Base-by-base conservation (phyloP, 2,329 filamentous ascomycete species). In the Phaeosphaeria sp. region DNA sequence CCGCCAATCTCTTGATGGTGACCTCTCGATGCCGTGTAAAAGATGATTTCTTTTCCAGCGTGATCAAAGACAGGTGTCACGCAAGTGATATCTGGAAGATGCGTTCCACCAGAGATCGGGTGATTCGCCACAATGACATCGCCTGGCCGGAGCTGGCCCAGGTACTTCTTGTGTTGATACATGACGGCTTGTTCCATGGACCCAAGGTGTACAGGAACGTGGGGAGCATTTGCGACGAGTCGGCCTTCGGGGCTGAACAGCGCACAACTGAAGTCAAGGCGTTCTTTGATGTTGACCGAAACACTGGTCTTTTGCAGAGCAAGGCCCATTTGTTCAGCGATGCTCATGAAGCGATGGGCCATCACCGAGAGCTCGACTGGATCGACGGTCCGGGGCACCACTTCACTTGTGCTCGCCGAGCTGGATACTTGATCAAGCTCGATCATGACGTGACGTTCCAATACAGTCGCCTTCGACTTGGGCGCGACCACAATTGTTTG, bases 281-380 rank as follows among this genome's bases (percentile, higher is more conserved):
- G 86, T 71, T 94, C 91, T 73, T 94, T 91, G 71, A 93, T 90
- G 67, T 93, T 93, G 1, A 89, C 92, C 68, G 86, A 91, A 54
- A 93, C 89, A 72, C 88, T 91, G 0, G 90, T 93, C 79, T 93
- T 93, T 69, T 93, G 90, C 17, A 93, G 78, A 13, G 89, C 88
- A 53, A 89, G 81, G 1, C 91, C 91, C 91, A 94, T 93, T 71
- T 93, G 91, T 76, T 94, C 91, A 1, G 91, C 91, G 66, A 93
- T 92, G 6, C 89, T 88, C 91, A 93, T 94, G 77, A 94, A 94
- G 7, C 91, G 84, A 72, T 93, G 90, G 0, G 89, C 89, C 64
- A 94, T 93, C 56, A 94, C 90, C 68, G 87, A 90, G 2, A 94
- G 83, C 78, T 91, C 84, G 64, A 93, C 91, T 0, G 91, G 91